Evolutionary conservation across 768 basidiomycete genomes (phyloP).

Genomic region (Hygrocybe punicea): DNA sequence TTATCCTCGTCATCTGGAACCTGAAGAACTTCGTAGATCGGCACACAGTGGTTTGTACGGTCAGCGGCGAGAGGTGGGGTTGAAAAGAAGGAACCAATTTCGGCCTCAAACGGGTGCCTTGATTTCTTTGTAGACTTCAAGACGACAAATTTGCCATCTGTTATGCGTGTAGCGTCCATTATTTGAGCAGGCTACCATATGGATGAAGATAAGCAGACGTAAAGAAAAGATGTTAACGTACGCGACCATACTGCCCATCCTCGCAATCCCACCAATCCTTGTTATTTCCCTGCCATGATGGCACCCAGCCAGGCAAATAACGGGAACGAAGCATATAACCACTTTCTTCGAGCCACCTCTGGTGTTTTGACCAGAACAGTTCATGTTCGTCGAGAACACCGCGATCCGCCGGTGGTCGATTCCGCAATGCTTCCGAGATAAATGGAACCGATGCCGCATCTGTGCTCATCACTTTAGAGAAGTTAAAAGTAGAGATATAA

Average conservation of each 20-base stretch:
- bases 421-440: too few species aligned
- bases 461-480: too few species aligned
- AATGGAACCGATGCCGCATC: too few species aligned
- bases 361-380: conserved; percentile 26
- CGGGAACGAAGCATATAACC: conserved; percentile 36
- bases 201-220: neutral
- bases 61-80: conserved; percentile 10
- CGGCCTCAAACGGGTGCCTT: conserved; percentile 25
- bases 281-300: conserved; percentile 29
- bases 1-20: conserved; percentile 19
- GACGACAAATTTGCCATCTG: conserved; percentile 26
- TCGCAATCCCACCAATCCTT: conserved; percentile 2
- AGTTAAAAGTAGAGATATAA: too few species aligned
- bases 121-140: conserved; percentile 26
- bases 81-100: conserved; percentile 26
- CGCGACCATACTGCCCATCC: conserved; percentile 2
- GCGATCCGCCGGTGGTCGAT: too few species aligned
- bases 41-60: conserved; percentile 37
- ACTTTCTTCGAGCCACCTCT: conserved; percentile 28
- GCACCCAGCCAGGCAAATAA: conserved; percentile 32
- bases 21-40: conserved; percentile 21
- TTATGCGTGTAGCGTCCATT: conserved; percentile 28
- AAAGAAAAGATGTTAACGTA: too few species aligned
- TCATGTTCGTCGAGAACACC: too few species aligned
- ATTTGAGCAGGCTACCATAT: conserved; percentile 1